Percentiles rank a stretch among this genome's conserved stretches.
phyloP scores from a whole-genome alignment of 257 asterid genomes.

The Cynanchum wilfordii region DNA sequence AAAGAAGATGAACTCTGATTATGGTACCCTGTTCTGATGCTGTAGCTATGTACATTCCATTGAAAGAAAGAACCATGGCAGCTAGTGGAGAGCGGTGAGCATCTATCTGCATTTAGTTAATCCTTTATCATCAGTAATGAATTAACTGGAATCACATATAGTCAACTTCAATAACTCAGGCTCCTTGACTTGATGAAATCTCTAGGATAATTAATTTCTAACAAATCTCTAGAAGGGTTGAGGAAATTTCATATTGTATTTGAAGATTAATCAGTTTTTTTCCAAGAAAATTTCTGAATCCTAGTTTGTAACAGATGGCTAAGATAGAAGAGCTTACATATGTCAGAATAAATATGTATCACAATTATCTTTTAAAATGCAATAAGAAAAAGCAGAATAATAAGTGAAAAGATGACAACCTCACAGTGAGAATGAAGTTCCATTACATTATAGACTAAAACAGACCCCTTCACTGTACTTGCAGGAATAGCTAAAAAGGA shows the following conservation, averaged over 20 bases:
- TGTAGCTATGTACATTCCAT: constrained; percentile 76
- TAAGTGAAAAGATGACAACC: constrained; percentile 36
- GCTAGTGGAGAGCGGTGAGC: constrained; percentile 92
- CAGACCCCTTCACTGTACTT: constrained; percentile 74
- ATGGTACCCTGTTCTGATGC: constrained; percentile 97
- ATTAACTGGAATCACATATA: not conserved
- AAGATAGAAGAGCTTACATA: not conserved
- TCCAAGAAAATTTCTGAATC: not conserved
- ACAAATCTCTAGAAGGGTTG: too few relatives aligned
- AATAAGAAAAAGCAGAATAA: constrained; percentile 3
- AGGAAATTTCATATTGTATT: not conserved
- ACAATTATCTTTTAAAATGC: not conserved
- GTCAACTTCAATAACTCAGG: not conserved
- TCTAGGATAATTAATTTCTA: not conserved
- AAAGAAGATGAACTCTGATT: constrained; percentile 81
- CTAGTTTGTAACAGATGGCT: not conserved
- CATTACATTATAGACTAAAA: constrained; percentile 68
- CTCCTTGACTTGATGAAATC: not conserved
- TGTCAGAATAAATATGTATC: not conserved
- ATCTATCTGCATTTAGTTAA: constrained; percentile 60
- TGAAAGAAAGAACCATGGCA: constrained; percentile 75
- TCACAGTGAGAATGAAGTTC: constrained; percentile 81
- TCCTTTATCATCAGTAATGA: not conserved
- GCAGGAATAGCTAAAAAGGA: constrained; percentile 94
- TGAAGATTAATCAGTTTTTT: not conserved